phyloP scores from a whole-genome alignment of 371 early-diverging fungal species.

The Nosema muscidifuracis region DNA sequence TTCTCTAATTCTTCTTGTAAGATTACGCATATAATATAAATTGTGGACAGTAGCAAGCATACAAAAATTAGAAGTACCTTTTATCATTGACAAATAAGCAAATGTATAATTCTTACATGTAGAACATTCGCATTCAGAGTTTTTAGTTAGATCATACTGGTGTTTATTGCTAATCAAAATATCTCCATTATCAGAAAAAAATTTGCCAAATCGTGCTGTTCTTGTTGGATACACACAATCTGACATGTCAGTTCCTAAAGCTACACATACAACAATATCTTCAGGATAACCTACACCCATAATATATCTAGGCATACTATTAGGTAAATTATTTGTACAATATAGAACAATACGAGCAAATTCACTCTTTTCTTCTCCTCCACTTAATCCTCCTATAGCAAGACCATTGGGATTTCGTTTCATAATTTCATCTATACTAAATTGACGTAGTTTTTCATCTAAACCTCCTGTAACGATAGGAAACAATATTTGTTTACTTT shows the following conservation, averaged over 20 bases:
- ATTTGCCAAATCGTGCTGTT: conserved; percentile 85
- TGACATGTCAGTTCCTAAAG: conserved; percentile 86
- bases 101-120: conserved; percentile 75
- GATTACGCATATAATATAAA: conserved; percentile 74
- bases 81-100: conserved; percentile 70
- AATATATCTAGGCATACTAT: conserved; percentile 79
- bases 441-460: conserved; percentile 68
- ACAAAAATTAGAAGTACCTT: conserved; percentile 76
- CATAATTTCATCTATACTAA: conserved; percentile 74
- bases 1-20: conserved; percentile 73
- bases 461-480: conserved; percentile 89
- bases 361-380: conserved; percentile 81
- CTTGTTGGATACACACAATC: conserved; percentile 93
- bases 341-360: conserved; percentile 73
- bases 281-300: conserved; percentile 93
- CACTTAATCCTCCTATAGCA: conserved; percentile 85
- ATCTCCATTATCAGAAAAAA: conserved; percentile 72
- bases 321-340: conserved; percentile 74
- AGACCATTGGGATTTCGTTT: conserved; percentile 78
- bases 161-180: conserved; percentile 66
- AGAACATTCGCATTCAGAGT: conserved; percentile 74
- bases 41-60: conserved; percentile 80
- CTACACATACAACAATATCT: conserved; percentile 80
- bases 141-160: conserved; percentile 69
- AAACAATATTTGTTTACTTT: conserved; percentile 73